phyloP scores from a whole-genome alignment of 179 eudicot genomes.

The Carnegiea gigantea region DNA sequence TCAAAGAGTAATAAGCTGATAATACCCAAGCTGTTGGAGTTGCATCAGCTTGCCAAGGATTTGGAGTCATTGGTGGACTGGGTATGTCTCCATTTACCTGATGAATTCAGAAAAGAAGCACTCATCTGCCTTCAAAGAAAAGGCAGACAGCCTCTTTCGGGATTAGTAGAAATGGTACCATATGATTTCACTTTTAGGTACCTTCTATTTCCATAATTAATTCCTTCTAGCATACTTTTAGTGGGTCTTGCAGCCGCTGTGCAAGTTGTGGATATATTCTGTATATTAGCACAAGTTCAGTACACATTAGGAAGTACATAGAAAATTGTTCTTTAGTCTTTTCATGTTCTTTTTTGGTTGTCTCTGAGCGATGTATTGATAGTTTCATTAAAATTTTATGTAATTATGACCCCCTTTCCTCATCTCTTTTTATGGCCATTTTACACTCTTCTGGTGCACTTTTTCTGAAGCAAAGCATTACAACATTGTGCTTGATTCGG shows the following conservation, averaged over 20 bases:
- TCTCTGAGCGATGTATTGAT: conserved; percentile 21
- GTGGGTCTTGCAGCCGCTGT: not conserved
- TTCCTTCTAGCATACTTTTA: not conserved
- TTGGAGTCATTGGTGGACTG: conserved; percentile 72
- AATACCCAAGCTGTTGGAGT: conserved; percentile 80
- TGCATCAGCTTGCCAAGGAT: conserved; percentile 80
- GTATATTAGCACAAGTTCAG: conserved; percentile 16
- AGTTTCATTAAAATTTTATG: not conserved
- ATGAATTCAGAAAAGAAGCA: conserved; percentile 52
- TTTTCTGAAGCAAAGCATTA: no score
- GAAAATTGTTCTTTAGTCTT: not conserved
- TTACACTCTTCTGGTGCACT: not conserved
- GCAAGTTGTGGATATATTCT: not conserved
- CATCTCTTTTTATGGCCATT: not conserved
- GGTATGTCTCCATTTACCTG: conserved; percentile 82
- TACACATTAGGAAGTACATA: conserved; percentile 25
- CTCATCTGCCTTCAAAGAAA: conserved; percentile 46
- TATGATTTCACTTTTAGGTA: conserved; percentile 83
- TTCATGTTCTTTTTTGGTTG: not conserved
- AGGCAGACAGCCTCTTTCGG: conserved; percentile 42
- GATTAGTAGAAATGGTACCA: conserved; percentile 53
- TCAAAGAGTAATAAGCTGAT: conserved; percentile 42
- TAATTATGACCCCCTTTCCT: not conserved
- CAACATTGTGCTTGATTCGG: no score
- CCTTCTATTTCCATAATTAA: conserved; percentile 48